These are phyloP conservation scores for Sugiyamaella valdiviana DNA, from an alignment of 805 yeast genomes.

Conservation along the genomic window DNA sequence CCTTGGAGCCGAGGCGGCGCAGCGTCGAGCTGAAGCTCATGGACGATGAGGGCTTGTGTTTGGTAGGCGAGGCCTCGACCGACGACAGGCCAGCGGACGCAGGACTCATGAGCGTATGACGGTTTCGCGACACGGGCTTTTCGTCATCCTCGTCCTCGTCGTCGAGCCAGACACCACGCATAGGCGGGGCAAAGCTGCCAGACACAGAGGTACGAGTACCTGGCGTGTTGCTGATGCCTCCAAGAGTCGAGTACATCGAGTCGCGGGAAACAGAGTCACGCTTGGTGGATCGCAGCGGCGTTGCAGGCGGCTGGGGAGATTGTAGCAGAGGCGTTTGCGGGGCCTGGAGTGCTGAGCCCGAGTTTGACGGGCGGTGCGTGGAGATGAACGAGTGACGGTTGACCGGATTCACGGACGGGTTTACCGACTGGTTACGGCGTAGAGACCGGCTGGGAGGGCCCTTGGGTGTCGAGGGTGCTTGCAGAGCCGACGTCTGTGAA, in stretches of 20 bases:
- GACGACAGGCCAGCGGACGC: background rate
- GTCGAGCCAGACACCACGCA: slow-evolving; percentile 25
- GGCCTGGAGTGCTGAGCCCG: background rate
- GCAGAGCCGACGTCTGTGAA: background rate
- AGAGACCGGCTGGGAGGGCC: background rate
- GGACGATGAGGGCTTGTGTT: background rate
- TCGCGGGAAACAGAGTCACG: background rate
- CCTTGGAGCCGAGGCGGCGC: background rate
- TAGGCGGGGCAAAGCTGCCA: slow-evolving; percentile 15
- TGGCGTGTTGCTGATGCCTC: background rate
- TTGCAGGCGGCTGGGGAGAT: background rate
- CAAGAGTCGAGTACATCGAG: background rate
- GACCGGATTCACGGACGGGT: no score
- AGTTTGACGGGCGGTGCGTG: background rate
- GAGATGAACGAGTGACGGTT: background rate
- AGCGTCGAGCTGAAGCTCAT: background rate
- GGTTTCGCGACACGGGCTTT: background rate
- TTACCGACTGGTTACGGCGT: no score
- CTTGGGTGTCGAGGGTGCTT: background rate
- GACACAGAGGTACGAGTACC: slow-evolving; percentile 1
- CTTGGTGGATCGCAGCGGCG: background rate
- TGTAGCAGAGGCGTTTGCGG: background rate
- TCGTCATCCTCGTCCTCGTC: slow-evolving; percentile 18
- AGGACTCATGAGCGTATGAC: background rate
- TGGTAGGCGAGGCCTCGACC: background rate